Percentiles rank a stretch among this genome's conserved stretches.
Conservation (phyloP, 1,139 yeast species). For the Saccharomyces uvarum region DNA sequence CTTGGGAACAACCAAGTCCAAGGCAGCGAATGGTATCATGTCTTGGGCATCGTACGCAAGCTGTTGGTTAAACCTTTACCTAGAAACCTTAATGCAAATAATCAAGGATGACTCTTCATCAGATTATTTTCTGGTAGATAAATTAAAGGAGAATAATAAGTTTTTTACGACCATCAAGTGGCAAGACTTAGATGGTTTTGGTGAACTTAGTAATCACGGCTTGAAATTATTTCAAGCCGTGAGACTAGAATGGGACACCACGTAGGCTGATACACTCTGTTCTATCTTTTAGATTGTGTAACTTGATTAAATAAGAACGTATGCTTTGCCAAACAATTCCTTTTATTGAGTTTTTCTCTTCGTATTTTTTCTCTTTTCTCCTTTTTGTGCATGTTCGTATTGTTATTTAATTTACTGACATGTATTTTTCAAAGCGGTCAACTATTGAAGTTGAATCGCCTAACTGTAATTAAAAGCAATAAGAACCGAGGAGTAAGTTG, state of each 20-base stretch:
- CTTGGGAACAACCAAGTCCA: conserved; percentile 7
- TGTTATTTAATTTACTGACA: background rate
- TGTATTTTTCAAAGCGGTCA: background rate
- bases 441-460: background rate
- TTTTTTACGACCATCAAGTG: conserved; percentile 34
- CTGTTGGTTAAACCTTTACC: conserved; percentile 35
- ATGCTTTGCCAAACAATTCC: background rate
- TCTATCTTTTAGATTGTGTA: background rate
- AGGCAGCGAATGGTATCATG: conserved; percentile 15
- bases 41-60: conserved; percentile 23
- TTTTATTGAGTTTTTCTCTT: background rate
- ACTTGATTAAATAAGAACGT: background rate
- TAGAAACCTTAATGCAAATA: conserved; percentile 27
- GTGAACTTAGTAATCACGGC: conserved; percentile 54
- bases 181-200: conserved; percentile 64
- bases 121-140: conserved; percentile 5
- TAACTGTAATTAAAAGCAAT: background rate
- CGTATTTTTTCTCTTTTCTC: background rate
- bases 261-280: background rate
- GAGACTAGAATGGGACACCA: conserved; percentile 23
- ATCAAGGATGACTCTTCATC: conserved; percentile 1
- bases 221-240: conserved; percentile 43
- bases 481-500: background rate
- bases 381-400: background rate
- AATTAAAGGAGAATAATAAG: conserved; percentile 17